phyloP scores from a whole-genome alignment of 1,139 yeast species.

The Kodamaea plutei region DNA sequence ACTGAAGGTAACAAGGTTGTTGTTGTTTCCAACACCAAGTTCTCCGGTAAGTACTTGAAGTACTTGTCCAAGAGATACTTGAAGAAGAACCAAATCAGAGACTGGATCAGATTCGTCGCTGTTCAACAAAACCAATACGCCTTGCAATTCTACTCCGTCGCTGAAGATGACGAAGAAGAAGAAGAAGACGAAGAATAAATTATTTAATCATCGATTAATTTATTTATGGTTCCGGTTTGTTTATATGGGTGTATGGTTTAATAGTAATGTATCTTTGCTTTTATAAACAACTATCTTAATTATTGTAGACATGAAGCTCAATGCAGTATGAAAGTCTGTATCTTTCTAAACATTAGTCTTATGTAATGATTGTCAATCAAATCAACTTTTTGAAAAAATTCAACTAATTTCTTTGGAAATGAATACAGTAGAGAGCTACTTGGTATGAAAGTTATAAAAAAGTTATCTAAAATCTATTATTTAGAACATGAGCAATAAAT shows the following conservation, averaged over 20 bases:
- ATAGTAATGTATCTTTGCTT: background rate
- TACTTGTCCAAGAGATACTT: slow-evolving; percentile 99
- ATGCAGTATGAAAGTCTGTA: no score
- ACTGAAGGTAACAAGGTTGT: slow-evolving; percentile 83
- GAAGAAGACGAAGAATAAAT: slow-evolving; percentile 40
- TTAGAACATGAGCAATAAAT: no score
- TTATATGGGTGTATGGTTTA: slow-evolving; percentile 1
- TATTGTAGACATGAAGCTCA: no score
- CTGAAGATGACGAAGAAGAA: slow-evolving; percentile 92
- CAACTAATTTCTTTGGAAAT: no score
- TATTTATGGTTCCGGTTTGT: background rate
- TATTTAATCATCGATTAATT: background rate
- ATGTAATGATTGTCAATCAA: no score
- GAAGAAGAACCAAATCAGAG: slow-evolving; percentile 99
- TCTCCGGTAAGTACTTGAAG: slow-evolving; percentile 99
- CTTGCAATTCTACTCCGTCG: slow-evolving; percentile 99
- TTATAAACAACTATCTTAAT: background rate
- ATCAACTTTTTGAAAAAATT: no score
- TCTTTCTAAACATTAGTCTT: no score
- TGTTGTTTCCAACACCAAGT: slow-evolving; percentile 86
- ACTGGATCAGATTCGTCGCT: slow-evolving; percentile 99
- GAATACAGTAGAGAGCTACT: no score
- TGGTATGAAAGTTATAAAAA: no score
- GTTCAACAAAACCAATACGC: slow-evolving; percentile 95
- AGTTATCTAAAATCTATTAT: no score